Conservation (phyloP, 2,329 filamentous ascomycete genomes). For the Mariannaea elegans region DNA sequence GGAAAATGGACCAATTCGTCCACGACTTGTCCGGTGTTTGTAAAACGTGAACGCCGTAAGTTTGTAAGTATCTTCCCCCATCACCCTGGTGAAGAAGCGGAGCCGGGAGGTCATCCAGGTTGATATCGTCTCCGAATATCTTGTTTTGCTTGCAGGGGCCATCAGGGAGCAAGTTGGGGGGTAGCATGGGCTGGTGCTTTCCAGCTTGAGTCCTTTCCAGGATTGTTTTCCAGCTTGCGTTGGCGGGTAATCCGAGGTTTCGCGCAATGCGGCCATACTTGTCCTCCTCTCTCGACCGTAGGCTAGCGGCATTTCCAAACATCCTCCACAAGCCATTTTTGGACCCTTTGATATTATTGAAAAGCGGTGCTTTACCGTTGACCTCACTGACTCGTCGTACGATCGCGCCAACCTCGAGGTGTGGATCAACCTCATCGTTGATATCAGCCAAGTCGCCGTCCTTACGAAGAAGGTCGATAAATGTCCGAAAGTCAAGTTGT, state of each 20-base stretch:
- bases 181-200: not conserved
- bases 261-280: constrained; percentile 10
- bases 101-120: constrained; percentile 38
- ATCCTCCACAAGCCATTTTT: constrained; percentile 49
- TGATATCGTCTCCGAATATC: constrained; percentile 8
- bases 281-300: not conserved
- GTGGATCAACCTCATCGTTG: constrained; percentile 51
- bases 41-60: constrained; percentile 58
- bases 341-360: constrained; percentile 60
- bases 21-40: constrained; percentile 55
- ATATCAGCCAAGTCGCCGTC: constrained; percentile 58
- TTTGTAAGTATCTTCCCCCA: constrained; percentile 59
- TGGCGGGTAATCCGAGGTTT: not conserved
- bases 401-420: constrained; percentile 58
- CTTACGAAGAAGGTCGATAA: constrained; percentile 52
- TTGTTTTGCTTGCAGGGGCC: constrained; percentile 15
- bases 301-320: constrained; percentile 5
- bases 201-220: constrained; percentile 2
- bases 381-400: constrained; percentile 55
- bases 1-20: constrained; percentile 57
- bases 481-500: constrained; percentile 58
- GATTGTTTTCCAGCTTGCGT: constrained; percentile 7
- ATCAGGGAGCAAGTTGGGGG: not conserved
- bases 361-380: constrained; percentile 57
- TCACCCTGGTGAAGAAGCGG: constrained; percentile 55